phyloP scores from a whole-genome alignment of 176 grass and related monocot genomes.

The Calamus simplicifolius region DNA sequence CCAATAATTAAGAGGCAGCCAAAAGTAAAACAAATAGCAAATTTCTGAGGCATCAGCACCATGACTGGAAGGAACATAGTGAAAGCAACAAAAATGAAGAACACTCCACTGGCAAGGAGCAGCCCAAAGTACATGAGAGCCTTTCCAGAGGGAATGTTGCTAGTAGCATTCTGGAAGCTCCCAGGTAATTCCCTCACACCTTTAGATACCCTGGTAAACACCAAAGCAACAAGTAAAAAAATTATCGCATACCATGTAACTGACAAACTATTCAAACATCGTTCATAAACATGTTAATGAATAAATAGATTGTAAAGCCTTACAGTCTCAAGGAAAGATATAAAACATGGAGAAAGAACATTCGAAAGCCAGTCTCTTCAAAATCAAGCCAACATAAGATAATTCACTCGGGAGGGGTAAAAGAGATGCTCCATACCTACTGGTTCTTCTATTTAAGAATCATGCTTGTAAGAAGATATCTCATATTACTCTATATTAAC shows the following conservation, averaged over 20 bases:
- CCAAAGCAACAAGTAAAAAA: not conserved
- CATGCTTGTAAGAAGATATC: no score
- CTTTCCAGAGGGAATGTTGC: slow-evolving; percentile 78
- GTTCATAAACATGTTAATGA: no score
- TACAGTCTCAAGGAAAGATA: no score
- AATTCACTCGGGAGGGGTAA: no score
- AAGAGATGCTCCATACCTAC: no score
- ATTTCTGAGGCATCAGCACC: slow-evolving; percentile 94
- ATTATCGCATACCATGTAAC: not conserved
- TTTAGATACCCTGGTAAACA: slow-evolving; percentile 49
- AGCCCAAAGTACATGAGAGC: slow-evolving; percentile 92
- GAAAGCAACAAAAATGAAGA: slow-evolving; percentile 93
- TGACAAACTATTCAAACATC: no score
- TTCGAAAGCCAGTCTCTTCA: no score
- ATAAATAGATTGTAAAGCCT: no score
- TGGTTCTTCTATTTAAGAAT: no score
- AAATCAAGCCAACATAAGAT: no score
- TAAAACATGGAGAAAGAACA: no score
- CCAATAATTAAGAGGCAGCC: slow-evolving; percentile 83
- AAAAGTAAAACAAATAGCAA: slow-evolving; percentile 89
- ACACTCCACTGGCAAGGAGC: slow-evolving; percentile 82
- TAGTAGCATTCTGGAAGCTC: slow-evolving; percentile 85
- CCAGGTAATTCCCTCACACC: slow-evolving; percentile 85
- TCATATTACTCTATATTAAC: no score
- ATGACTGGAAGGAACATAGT: slow-evolving; percentile 88